phyloP scores from a whole-genome alignment of 164 flowering plant species.

The Magnolia kwangsiensis region DNA sequence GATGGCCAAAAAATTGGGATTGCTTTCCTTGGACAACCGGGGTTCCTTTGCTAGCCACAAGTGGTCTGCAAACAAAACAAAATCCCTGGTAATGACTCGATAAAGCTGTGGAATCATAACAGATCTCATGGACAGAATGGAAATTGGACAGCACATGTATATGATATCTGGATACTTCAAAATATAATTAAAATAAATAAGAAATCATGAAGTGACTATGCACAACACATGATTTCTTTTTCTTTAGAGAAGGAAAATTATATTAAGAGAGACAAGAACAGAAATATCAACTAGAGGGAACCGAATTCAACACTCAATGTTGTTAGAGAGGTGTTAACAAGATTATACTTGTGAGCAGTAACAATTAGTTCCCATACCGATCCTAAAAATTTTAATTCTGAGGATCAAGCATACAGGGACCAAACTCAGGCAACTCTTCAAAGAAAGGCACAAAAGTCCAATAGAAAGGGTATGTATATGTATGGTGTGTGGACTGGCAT shows the following conservation, averaged over 20 bases:
- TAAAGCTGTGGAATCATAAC: background rate
- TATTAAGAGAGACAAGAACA: background rate
- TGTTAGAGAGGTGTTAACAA: no score
- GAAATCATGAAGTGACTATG: background rate
- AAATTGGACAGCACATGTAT: background rate
- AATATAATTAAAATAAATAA: background rate
- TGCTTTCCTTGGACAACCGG: constrained; percentile 26
- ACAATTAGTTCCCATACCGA: no score
- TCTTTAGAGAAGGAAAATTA: background rate
- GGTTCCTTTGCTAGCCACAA: constrained; percentile 40
- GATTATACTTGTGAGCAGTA: no score
- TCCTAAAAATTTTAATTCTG: no score
- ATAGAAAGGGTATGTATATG: no score
- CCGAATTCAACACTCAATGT: no score
- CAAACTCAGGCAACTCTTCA: no score
- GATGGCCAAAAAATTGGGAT: constrained; percentile 56
- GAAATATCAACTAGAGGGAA: background rate
- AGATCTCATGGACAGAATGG: background rate
- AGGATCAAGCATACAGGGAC: no score
- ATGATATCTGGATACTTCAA: background rate
- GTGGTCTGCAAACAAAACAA: constrained; percentile 42
- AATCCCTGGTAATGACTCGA: background rate
- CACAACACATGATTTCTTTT: background rate
- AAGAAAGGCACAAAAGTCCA: no score
- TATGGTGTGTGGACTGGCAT: no score